Evolutionary conservation across 805 yeast species (phyloP).

Genomic region (Ogataea zsoltii): DNA sequence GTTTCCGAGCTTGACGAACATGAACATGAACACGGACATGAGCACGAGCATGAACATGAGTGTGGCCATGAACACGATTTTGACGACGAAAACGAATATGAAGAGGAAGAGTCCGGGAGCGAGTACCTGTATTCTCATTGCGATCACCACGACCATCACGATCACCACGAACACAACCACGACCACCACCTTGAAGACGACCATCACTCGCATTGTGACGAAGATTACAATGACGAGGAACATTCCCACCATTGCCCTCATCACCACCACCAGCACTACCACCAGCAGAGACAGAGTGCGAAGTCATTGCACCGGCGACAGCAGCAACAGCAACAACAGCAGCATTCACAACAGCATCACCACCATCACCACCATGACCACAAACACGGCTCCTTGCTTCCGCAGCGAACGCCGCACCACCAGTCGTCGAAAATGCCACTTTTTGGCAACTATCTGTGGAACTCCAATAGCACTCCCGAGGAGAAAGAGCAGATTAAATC

Average conservation of each 20-base stretch:
- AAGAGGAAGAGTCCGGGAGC: constrained; percentile 16
- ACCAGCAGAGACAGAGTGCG: constrained; percentile 5
- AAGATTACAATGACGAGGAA: constrained; percentile 17
- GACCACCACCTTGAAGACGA: constrained; percentile 15
- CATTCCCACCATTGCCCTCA: constrained; percentile 16
- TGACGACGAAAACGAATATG: constrained; percentile 6
- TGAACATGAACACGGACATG: constrained; percentile 23
- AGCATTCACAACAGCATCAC: constrained; percentile 7
- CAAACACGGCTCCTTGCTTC: constrained; percentile 2
- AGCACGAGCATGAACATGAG: constrained; percentile 11
- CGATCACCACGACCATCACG: constrained; percentile 19
- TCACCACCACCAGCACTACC: constrained; percentile 15
- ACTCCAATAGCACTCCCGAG: constrained; percentile 41
- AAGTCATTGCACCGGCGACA: neutral
- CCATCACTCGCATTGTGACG: constrained; percentile 17
- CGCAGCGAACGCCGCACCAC: constrained; percentile 23
- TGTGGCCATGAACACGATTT: constrained; percentile 19
- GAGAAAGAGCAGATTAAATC: constrained; percentile 52
- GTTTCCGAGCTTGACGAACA: constrained; percentile 52
- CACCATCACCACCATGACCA: constrained; percentile 7
- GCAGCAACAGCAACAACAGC: constrained; percentile 11
- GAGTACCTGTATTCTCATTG: constrained; percentile 16
- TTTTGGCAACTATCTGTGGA: constrained; percentile 29
- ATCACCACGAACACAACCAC: constrained; percentile 16
- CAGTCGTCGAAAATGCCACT: constrained; percentile 22